Evolutionary conservation across 2,329 filamentous ascomycete genomes (phyloP), one percentile per base, ranked within the genome.

Genomic region (Sclerotinia nivalis): DNA sequence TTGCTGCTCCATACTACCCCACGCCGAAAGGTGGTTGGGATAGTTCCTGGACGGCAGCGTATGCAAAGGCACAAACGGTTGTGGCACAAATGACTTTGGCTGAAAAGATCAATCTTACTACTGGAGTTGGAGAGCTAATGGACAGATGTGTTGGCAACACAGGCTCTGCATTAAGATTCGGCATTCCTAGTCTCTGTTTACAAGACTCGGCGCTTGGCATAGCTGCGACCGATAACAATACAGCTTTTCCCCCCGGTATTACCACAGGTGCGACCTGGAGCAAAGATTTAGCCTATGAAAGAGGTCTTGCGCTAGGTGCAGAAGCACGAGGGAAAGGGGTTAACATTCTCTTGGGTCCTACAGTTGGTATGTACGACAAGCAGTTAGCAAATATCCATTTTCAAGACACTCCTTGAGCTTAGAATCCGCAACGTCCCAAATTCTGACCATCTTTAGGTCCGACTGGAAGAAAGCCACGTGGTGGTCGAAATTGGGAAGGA

Each of bases 241-340:
- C 91, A 0, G 91, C 88, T 0, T 96, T 95, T 74, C 92, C 92
- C 0, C 86, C 91, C 12, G 92, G 91, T n/a, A 91, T 95, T 74
- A 93, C 90, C 0, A 86, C 86, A 1, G 91, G 90, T 25, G 90
- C 91, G 2, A 93, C 91, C 0, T 93, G 88, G 77, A 89, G 91
- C 80, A 93, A 93, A 80, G 82, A 86, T 22, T 81, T 93, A 64
- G 89, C 93, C 80, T 89, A 90, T 73, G 83, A 86, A 66, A 86
- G 91, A 40, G 91, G 87, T 2, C 85, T 88, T 20, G 91, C 88
- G 2, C 81, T 93, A 8, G 91, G 91, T 31, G 82, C 89, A 73
- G 91, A 94, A 77, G 89, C 90, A 68, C 86, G 88, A 25, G 90
- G 89, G 2, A 93, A 93, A 77, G 91, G 91, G 2, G 84, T 89